Conservation (phyloP, 1,139 yeast species). For the Magnusiomyces fungicola region DNA sequence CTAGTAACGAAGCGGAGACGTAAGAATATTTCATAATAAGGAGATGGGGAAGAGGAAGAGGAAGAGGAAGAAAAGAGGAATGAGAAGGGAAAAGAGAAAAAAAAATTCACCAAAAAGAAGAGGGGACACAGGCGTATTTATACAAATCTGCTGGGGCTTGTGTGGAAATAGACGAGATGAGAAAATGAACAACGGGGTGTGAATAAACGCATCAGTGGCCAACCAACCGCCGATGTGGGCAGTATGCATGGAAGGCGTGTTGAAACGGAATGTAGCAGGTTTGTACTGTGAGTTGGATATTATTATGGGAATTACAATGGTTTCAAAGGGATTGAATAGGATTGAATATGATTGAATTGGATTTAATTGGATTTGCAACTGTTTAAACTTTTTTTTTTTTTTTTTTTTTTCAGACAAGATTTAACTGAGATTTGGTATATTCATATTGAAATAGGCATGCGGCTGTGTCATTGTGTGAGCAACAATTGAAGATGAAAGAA, state of each 20-base stretch:
- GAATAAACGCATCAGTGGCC: not conserved
- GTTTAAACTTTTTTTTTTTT: not conserved
- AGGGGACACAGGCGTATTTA: not conserved
- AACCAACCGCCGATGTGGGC: not conserved
- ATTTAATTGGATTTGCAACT: not conserved
- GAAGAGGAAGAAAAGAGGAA: not conserved
- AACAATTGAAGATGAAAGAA: no score
- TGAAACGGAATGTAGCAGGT: not conserved
- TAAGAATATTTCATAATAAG: not conserved
- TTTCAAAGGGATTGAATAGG: no score
- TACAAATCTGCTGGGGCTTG: not conserved
- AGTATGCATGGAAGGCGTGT: not conserved
- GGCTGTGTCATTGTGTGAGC: no score
- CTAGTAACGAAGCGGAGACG: not conserved
- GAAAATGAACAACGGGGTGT: not conserved
- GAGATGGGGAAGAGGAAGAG: not conserved
- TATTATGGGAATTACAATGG: no score
- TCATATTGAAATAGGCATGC: no score
- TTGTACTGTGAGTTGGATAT: not conserved
- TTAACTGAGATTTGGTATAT: no score
- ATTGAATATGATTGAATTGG: no score
- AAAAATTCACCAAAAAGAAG: not conserved
- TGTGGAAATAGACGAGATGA: not conserved
- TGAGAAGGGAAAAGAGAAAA: not conserved
- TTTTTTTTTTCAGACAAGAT: no score